Base-by-base conservation (phyloP, 2,329 filamentous ascomycete genomes). In the Xylaria sp. region DNA sequence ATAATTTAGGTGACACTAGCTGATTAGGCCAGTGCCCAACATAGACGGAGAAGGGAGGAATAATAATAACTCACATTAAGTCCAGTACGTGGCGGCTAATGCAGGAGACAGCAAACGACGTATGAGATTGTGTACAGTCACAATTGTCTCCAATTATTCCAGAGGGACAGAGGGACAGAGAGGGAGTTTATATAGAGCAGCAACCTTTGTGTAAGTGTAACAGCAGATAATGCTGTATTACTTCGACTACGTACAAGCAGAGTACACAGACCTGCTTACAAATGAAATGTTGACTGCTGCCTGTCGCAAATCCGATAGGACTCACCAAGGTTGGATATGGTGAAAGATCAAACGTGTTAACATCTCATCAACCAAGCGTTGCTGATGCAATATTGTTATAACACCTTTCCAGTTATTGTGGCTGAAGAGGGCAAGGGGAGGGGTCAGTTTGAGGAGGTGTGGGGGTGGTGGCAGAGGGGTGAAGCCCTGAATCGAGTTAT, bases 31-130 rank as follows among this genome's bases (percentile, higher is more conserved):
- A 31, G 60, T 26, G 40, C 51, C 51, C 61, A 57, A 57, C 15
- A 17, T 17, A 17, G 7, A 42, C 4, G 31, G 31, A 23, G 51
- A 59, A 46, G 28, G 40, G 9, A 38, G 48, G 7, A 17, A n/a
- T 9, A 38, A 31, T 38, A 26, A 20, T 23, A 26, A 20, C 11
- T 36, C n/a, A 48, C 42, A 36, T 31, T 6, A 33, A 46, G 38
- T n/a, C 17, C 13, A 42, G 59, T 59, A 59, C 62, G 66, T 68
- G 66, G 66, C 66, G 28, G 46, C 33, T 57, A 60, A 56, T 59
- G 54, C 53, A 33, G 20, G 48, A 59, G 49, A 56, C 3, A 28
- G 56, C 11, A 53, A 58, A 31, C 38, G 38, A 48, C 61, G 20
- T 49, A 38, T 64, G 15, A 38, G 20, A 23, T 62, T 53, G 58